Percentiles rank a stretch among this genome's conserved stretches.
phyloP scores from a whole-genome alignment of 192 early-diverging fungal genomes.

The Podila minutissima region DNA sequence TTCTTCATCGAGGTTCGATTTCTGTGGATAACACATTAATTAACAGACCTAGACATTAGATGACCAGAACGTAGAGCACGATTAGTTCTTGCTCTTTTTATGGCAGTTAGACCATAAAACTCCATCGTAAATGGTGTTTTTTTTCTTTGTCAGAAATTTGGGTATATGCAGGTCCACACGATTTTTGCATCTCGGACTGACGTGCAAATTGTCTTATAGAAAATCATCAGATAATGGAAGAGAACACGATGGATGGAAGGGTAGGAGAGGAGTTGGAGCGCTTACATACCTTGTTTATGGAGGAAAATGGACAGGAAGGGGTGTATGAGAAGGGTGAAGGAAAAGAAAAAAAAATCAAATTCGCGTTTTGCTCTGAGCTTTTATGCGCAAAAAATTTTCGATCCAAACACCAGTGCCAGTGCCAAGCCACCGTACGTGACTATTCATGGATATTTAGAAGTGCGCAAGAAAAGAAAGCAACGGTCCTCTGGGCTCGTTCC shows the following conservation, averaged over 20 bases:
- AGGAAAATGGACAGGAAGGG: background rate
- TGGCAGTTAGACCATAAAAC: no score
- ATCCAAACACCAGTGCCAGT: background rate
- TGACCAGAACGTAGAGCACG: no score
- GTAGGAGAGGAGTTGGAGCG: background rate
- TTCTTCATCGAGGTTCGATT: no score
- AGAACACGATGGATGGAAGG: background rate
- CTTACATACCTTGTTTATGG: no score
- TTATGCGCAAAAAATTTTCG: background rate
- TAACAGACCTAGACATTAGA: no score
- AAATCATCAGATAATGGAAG: constrained; percentile 33
- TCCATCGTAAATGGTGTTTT: background rate
- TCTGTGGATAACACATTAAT: no score
- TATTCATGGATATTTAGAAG: background rate
- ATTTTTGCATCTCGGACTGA: constrained; percentile 38
- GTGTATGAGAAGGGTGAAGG: background rate
- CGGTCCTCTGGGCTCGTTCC: no score
- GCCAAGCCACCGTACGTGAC: constrained; percentile 6
- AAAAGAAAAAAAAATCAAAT: background rate
- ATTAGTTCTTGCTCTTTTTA: no score
- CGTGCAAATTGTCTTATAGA: constrained; percentile 49
- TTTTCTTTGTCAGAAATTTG: constrained; percentile 40
- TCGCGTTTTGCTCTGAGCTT: background rate
- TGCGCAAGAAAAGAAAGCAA: background rate
- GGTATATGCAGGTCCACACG: constrained; percentile 48